Percentiles rank a stretch among this genome's conserved stretches.
Conservation (phyloP, 1,284 basidiomycete genomes). For the Boletus semigastroideus region DNA sequence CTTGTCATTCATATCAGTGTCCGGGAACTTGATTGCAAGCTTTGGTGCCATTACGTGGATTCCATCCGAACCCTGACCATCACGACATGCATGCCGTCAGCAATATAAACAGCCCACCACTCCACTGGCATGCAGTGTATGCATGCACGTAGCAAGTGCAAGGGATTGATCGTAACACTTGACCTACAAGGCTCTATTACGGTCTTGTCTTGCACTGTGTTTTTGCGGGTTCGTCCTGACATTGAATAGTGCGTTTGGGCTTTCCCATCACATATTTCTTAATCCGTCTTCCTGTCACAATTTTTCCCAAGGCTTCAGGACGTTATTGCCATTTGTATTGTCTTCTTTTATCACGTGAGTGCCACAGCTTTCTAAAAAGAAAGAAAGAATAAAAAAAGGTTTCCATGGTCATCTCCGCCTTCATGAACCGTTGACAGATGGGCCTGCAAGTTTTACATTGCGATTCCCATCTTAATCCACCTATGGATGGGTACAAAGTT, state of each 20-base stretch:
- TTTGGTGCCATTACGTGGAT: slow-evolving; percentile 32
- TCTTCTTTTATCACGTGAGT: slow-evolving; percentile 32
- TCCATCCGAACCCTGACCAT: slow-evolving; percentile 13
- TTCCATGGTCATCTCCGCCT: slow-evolving; percentile 30
- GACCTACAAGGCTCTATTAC: slow-evolving; percentile 40
- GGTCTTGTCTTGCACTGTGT: slow-evolving; percentile 33
- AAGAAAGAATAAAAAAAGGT: neutral
- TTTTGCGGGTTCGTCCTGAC: slow-evolving; percentile 12
- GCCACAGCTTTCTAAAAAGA: slow-evolving; percentile 5
- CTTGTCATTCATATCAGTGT: slow-evolving; percentile 4
- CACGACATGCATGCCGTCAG: slow-evolving; percentile 8
- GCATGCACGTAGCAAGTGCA: slow-evolving; percentile 40
- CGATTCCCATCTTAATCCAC: slow-evolving; percentile 16
- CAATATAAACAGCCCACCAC: neutral
- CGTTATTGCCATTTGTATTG: slow-evolving; percentile 21
- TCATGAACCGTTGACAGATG: slow-evolving; percentile 11
- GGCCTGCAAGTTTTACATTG: slow-evolving; percentile 11
- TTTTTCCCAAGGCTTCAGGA: slow-evolving; percentile 13
- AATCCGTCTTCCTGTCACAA: slow-evolving; percentile 10
- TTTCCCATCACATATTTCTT: slow-evolving; percentile 7
- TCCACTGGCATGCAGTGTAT: slow-evolving; percentile 11
- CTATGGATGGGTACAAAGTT: slow-evolving; percentile 22
- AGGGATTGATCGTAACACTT: slow-evolving; percentile 45
- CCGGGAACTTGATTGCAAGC: slow-evolving; percentile 23
- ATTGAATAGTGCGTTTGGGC: slow-evolving; percentile 10